These are phyloP conservation scores for Trichoderma cornu-damae DNA, from an alignment of 2,329 filamentous ascomycete genomes.

Conservation along the genomic window DNA sequence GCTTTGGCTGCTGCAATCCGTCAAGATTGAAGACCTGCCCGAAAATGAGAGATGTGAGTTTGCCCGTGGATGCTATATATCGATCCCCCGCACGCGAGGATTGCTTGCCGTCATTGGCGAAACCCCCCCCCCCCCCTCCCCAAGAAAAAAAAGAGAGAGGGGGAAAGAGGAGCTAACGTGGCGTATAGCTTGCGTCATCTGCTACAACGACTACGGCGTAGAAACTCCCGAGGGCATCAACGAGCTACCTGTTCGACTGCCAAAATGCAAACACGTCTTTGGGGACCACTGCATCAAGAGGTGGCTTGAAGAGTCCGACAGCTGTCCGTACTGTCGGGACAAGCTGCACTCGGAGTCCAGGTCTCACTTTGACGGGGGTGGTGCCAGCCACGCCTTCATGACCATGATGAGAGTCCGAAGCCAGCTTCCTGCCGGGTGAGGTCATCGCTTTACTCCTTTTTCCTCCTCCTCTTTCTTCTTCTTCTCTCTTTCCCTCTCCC, in stretches of 20 bases:
- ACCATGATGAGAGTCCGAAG: slow-evolving; percentile 30
- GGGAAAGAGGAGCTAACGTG: slow-evolving; percentile 16
- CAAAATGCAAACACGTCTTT: slow-evolving; percentile 60
- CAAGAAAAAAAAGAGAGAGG: too few relatives aligned
- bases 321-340: slow-evolving; percentile 60
- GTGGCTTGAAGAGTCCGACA: slow-evolving; percentile 59
- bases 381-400: slow-evolving; percentile 29
- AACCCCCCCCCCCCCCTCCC: too few relatives aligned
- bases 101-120: background rate
- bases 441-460: background rate
- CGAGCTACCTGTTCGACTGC: slow-evolving; percentile 53
- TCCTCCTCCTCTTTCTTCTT: background rate
- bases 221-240: slow-evolving; percentile 53
- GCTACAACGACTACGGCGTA: slow-evolving; percentile 58
- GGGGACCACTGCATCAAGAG: slow-evolving; percentile 60
- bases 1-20: slow-evolving; percentile 42
- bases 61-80: background rate
- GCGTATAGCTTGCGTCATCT: slow-evolving; percentile 54
- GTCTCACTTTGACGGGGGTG: slow-evolving; percentile 14
- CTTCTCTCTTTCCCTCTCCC: background rate
- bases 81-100: background rate
- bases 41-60: slow-evolving; percentile 46
- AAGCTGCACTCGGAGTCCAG: slow-evolving; percentile 51
- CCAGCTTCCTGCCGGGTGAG: slow-evolving; percentile 24
- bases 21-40: slow-evolving; percentile 41